phyloP scores from a whole-genome alignment of 2,329 filamentous ascomycete species.

The Aspergillus fischeri region DNA sequence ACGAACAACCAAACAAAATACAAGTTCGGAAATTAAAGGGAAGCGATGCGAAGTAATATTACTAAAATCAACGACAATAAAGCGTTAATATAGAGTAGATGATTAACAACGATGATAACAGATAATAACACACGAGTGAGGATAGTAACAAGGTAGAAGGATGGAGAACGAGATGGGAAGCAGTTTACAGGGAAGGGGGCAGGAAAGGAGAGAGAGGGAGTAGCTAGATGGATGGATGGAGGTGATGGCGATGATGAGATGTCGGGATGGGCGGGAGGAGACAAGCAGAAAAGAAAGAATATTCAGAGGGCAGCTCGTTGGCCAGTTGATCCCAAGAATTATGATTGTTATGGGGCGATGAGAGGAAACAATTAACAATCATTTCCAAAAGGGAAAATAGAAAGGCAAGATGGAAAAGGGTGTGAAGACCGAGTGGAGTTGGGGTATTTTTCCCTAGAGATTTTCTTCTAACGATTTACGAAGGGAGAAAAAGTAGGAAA shows the following conservation, averaged over 20 bases:
- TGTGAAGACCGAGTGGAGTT: conserved; percentile 6
- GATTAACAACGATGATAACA: conserved; percentile 3
- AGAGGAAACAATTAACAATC: conserved; percentile 12
- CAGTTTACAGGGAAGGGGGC: conserved; percentile 15
- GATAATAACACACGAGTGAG: conserved; percentile 13
- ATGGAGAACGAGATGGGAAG: conserved; percentile 14
- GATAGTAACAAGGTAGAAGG: conserved; percentile 13
- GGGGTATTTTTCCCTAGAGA: conserved; percentile 5
- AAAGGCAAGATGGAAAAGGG: conserved; percentile 9
- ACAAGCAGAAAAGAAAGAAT: conserved; percentile 4
- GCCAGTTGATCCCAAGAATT: conserved; percentile 6
- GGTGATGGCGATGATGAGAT: conserved; percentile 1
- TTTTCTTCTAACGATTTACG: conserved; percentile 7
- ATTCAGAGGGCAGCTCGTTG: conserved; percentile 15
- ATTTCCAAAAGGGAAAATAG: conserved; percentile 13
- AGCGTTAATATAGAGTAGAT: conserved; percentile 3
- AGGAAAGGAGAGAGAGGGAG: conserved; percentile 6
- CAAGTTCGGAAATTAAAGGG: neutral
- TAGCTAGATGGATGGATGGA: conserved; percentile 2
- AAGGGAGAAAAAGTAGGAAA: conserved; percentile 9
- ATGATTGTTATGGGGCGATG: neutral
- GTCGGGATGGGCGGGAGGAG: conserved; percentile 1
- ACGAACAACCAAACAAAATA: neutral
- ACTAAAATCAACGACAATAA: neutral
- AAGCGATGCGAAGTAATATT: neutral